phyloP scores from a whole-genome alignment of 2,329 filamentous ascomycete species.

The Diaporthe sp. region DNA sequence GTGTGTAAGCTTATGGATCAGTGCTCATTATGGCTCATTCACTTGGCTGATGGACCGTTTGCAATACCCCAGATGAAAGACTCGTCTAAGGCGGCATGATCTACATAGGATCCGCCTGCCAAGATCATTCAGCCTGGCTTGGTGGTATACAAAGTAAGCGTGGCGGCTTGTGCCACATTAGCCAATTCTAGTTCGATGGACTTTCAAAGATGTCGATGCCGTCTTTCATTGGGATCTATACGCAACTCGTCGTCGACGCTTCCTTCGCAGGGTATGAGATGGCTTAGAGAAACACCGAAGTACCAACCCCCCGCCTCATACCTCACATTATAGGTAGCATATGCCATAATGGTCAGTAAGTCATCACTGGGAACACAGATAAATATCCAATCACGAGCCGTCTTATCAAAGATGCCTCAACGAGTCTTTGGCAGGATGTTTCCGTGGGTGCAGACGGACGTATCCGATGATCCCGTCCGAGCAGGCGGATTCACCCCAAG shows the following conservation, averaged over 20 bases:
- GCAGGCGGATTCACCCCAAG: not conserved
- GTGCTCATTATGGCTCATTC: conserved; percentile 7
- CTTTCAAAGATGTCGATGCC: not conserved
- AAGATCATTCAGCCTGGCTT: not conserved
- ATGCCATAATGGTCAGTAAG: not conserved
- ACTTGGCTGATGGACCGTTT: not conserved
- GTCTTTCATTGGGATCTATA: not conserved
- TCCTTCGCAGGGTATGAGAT: not conserved
- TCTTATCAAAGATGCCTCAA: not conserved
- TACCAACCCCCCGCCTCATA: not conserved
- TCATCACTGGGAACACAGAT: not conserved
- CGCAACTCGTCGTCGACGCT: not conserved
- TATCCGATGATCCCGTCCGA: not conserved
- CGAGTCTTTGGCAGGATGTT: not conserved
- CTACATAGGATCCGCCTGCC: not conserved
- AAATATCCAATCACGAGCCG: not conserved
- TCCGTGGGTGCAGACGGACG: not conserved
- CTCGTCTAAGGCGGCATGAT: not conserved
- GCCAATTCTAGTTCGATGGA: not conserved
- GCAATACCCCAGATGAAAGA: not conserved
- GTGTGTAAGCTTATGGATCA: not conserved
- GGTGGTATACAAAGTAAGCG: not conserved
- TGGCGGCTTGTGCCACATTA: not conserved
- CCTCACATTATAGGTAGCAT: not conserved
- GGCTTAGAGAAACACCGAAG: not conserved